Evolutionary conservation across 1,139 yeast genomes (phyloP).

Genomic region (Ogataea hybrid): DNA sequence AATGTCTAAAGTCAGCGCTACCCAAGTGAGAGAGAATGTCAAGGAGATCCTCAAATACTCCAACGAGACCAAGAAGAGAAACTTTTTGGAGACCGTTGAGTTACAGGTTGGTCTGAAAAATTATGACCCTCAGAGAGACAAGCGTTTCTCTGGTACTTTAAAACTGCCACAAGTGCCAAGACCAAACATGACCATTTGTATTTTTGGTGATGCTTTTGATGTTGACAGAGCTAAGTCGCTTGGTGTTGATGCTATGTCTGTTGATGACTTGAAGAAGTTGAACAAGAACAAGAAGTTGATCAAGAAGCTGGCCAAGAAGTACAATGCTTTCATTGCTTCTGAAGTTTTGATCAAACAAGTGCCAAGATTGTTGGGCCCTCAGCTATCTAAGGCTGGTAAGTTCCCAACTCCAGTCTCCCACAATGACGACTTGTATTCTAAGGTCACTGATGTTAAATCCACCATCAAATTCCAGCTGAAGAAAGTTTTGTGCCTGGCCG

Average conservation of each 20-base stretch:
- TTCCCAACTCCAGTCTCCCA: conserved; percentile 99
- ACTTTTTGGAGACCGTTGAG: conserved; percentile 99
- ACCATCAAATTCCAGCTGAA: conserved; percentile 99
- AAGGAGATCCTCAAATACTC: conserved; percentile 89
- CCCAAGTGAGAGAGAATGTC: conserved; percentile 97
- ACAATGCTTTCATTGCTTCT: conserved; percentile 99
- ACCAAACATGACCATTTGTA: conserved; percentile 99
- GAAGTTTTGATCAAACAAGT: conserved; percentile 99
- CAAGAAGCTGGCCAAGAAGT: conserved; percentile 99
- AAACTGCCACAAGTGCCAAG: conserved; percentile 99
- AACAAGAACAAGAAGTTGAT: conserved; percentile 99
- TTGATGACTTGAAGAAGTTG: conserved; percentile 99
- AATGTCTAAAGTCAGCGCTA: conserved; percentile 92
- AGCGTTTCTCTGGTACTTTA: conserved; percentile 99
- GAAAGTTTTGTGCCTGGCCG: conserved; percentile 95
- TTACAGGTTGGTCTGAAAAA: conserved; percentile 99
- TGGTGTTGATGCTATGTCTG: conserved; percentile 99
- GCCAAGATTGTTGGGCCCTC: conserved; percentile 99
- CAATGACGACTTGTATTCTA: conserved; percentile 94
- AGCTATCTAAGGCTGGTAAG: conserved; percentile 99
- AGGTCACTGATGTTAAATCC: conserved; percentile 97
- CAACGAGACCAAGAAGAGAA: conserved; percentile 98
- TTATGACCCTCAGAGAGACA: conserved; percentile 99
- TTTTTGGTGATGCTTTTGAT: conserved; percentile 99
- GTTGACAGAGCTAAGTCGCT: conserved; percentile 99